Percentiles rank a stretch among this genome's conserved stretches.
These are phyloP conservation scores for Mucor circinelloides DNA, from an alignment of 371 early-diverging fungal genomes.

Conservation along the genomic window DNA sequence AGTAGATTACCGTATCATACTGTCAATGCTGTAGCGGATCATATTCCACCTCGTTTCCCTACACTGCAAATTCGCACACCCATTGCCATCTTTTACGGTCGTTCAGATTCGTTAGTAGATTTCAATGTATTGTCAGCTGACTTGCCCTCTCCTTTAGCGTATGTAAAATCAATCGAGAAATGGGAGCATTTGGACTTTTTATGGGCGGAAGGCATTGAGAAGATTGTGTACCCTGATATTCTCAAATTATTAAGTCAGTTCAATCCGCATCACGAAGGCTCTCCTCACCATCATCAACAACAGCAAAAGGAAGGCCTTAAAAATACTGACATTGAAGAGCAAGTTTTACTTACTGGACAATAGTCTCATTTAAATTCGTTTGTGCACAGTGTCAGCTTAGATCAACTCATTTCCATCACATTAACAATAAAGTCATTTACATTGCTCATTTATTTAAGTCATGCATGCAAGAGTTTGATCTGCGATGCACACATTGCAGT, in stretches of 20 bases:
- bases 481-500: background rate
- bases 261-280: slow-evolving; percentile 23
- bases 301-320: slow-evolving; percentile 18
- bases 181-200: slow-evolving; percentile 86
- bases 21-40: slow-evolving; percentile 45
- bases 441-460: background rate
- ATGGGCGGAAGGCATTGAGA: slow-evolving; percentile 70
- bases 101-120: slow-evolving; percentile 83
- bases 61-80: slow-evolving; percentile 83
- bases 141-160: slow-evolving; percentile 57
- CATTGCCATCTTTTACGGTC: slow-evolving; percentile 91
- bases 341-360: background rate
- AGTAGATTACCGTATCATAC: slow-evolving; percentile 64
- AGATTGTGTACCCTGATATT: slow-evolving; percentile 50
- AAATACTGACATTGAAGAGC: slow-evolving; percentile 8
- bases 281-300: background rate
- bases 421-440: background rate
- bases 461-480: slow-evolving; percentile 1
- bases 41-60: slow-evolving; percentile 71
- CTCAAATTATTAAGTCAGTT: slow-evolving; percentile 41
- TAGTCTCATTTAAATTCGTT: background rate
- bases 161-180: slow-evolving; percentile 62
- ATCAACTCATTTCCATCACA: background rate
- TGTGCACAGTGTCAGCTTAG: background rate
- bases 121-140: slow-evolving; percentile 64